Evolutionary conservation across 2,329 filamentous ascomycete genomes (phyloP).

Genomic region (Immersiporthe knoxdaviesiana): DNA sequence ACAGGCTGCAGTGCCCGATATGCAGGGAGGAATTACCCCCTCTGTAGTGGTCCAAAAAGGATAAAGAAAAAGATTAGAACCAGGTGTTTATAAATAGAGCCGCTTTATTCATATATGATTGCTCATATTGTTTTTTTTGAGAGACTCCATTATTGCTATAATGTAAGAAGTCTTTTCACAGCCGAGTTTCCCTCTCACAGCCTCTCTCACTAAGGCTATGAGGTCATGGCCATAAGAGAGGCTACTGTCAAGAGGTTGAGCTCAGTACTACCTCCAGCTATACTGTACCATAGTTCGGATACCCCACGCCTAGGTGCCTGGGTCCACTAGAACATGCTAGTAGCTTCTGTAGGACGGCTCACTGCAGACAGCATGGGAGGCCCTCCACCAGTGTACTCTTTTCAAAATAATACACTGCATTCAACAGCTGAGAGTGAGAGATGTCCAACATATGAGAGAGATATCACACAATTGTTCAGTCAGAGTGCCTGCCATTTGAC

Average conservation of each 20-base stretch:
- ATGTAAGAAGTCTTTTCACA: not conserved
- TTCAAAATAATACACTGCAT: not conserved
- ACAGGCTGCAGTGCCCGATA: slow-evolving; percentile 90
- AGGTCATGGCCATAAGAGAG: not conserved
- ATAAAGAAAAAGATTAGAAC: too few relatives aligned
- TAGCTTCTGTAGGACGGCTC: not conserved
- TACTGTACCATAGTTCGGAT: too few relatives aligned
- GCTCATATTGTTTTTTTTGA: not conserved
- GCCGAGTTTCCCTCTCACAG: not conserved
- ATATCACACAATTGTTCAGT: not conserved
- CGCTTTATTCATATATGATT: not conserved
- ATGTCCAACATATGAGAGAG: not conserved
- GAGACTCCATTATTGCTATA: too few relatives aligned
- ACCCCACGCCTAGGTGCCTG: not conserved
- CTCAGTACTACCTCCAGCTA: not conserved
- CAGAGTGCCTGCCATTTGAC: not conserved
- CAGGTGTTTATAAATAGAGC: slow-evolving; percentile 4
- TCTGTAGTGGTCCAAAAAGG: slow-evolving; percentile 56
- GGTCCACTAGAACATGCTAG: slow-evolving; percentile 14
- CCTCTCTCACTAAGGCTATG: not conserved
- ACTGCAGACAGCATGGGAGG: too few relatives aligned
- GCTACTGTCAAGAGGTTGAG: not conserved
- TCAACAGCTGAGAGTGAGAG: not conserved
- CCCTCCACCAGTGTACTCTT: not conserved
- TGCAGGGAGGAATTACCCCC: slow-evolving; percentile 89